Evolutionary conservation across 2,329 filamentous ascomycete species (phyloP).

Genomic region (Phialophora macrospora): DNA sequence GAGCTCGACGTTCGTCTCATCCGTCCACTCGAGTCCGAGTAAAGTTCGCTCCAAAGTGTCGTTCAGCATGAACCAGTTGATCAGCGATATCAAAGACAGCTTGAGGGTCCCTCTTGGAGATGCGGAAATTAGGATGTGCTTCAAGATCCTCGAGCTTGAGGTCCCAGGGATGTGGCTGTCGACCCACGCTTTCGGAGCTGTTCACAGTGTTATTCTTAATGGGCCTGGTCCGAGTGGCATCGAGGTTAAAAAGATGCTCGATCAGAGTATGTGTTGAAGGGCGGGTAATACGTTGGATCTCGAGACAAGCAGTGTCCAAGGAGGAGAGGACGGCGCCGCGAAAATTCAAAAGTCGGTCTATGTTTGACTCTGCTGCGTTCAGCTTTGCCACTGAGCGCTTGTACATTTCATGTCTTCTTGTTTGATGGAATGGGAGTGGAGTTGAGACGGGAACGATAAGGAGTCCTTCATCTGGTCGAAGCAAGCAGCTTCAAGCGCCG

Average conservation of each 20-base stretch:
- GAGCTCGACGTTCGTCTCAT: conserved; percentile 39
- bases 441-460: neutral
- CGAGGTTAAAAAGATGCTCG: conserved; percentile 31
- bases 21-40: conserved; percentile 42
- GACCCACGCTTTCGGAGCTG: conserved; percentile 45
- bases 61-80: conserved; percentile 68
- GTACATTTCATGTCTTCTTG: neutral
- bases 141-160: conserved; percentile 54
- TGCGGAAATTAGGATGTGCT: conserved; percentile 54
- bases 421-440: neutral
- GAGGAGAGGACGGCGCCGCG: neutral
- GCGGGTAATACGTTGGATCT: neutral
- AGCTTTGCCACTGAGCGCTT: conserved; percentile 2
- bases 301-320: neutral
- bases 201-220: conserved; percentile 36
- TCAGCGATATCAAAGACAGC: conserved; percentile 71
- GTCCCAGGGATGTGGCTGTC: conserved; percentile 58
- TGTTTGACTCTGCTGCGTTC: conserved; percentile 1
- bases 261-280: neutral
- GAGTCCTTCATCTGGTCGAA: neutral
- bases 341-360: neutral
- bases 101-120: conserved; percentile 57
- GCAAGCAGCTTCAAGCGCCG: neutral
- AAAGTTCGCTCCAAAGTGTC: conserved; percentile 60
- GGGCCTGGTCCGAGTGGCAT: conserved; percentile 34